Evolutionary conservation across 345 rosid species (phyloP), one percentile per base, ranked within the genome.

Genomic region (Salix caprea): DNA sequence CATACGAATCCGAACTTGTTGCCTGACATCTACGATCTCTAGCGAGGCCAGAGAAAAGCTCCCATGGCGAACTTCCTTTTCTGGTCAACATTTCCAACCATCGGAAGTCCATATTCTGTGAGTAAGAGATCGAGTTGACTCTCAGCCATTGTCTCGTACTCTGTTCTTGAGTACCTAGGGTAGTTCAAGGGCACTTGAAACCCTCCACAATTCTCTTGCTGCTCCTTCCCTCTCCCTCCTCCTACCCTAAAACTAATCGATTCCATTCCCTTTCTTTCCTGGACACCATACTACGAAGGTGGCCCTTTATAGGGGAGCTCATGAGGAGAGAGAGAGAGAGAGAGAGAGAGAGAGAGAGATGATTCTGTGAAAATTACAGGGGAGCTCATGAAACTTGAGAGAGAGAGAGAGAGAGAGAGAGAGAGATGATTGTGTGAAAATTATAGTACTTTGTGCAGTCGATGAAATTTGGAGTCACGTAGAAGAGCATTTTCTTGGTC

Each of bases 31-130:
- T 13, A 65, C 34, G n/a, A 6, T 24, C 26, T 3, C 37, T 71
- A 50, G n/a, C 36, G 40, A 13, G 74, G 66, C 81, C 81, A 77
- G 4, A 82, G 74, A 46, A 76, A 79, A 42, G 82, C 71, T 37
- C 80, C 77, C 11, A 71, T 72, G 69, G 73, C 75, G 48, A 76
- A 79, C 61, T 72, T 79, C 80, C 85, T 68, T 71, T 75, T 78
- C 66, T 69, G 48, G 3, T 73, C 78, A 7, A 82, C 62, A 15
- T 28, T n/a, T 14, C 66, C 75, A 7, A 14, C 9, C 30, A n/a
- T 14, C 0, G 66, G n/a, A 37, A 37, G 34, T 18, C 67, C 46
- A 7, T 72, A 54, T 13, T 72, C 32, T 2, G 34, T 54, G 1
- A 72, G 75, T 6, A 36, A 30, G 15, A 19, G 18, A 72, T 72